These are phyloP conservation scores for Nephelium lappaceum DNA, from an alignment of 345 rosid species.

Conservation along the genomic window DNA sequence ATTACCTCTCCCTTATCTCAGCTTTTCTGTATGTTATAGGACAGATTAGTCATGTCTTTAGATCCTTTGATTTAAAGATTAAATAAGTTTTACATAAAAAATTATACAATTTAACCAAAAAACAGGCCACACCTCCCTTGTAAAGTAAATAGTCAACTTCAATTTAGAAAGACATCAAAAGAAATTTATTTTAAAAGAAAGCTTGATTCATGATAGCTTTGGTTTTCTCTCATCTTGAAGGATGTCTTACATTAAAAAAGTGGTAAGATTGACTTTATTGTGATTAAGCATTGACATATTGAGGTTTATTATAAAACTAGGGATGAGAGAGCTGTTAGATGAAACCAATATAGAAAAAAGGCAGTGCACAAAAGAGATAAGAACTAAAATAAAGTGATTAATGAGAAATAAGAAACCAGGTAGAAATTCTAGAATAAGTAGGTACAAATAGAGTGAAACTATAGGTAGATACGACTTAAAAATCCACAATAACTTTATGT, in stretches of 20 bases:
- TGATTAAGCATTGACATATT: neutral
- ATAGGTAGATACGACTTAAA: neutral
- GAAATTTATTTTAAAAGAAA: neutral
- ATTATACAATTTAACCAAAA: neutral
- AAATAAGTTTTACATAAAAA: neutral
- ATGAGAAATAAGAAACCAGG: neutral
- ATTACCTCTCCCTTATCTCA: neutral
- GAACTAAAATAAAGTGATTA: neutral
- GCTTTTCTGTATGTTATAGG: neutral
- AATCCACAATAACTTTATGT: neutral
- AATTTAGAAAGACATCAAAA: conserved; percentile 3
- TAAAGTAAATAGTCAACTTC: neutral
- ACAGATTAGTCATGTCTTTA: neutral
- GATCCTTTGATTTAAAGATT: too few species aligned
- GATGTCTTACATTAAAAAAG: neutral
- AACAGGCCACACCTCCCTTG: neutral
- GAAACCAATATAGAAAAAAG: neutral
- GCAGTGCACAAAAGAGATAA: neutral
- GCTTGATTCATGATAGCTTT: neutral
- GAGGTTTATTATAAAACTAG: neutral
- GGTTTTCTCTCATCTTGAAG: neutral
- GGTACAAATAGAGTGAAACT: too few species aligned
- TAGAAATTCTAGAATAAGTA: too few species aligned
- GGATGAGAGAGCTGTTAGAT: neutral
- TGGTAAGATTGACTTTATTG: neutral